Evolutionary conservation across 78 protist species (phyloP).

Genomic region (Polysphondylium violaceum): DNA sequence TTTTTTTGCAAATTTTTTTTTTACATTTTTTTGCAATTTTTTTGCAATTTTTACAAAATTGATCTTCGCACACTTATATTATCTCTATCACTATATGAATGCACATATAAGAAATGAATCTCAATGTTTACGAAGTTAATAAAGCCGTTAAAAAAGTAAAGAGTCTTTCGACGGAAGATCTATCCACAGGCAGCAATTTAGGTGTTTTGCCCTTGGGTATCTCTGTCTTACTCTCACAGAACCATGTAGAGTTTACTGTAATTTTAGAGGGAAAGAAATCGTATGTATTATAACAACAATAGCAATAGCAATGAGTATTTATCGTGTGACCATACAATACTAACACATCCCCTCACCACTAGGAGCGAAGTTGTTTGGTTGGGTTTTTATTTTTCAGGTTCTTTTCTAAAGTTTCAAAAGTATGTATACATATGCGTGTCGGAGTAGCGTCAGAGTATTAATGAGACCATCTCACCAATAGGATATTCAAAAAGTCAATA

Average conservation of each 20-base stretch:
- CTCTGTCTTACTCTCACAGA: conserved; percentile 33
- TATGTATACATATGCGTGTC: not conserved
- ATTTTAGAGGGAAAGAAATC: conserved; percentile 49
- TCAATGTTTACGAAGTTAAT: conserved; percentile 60
- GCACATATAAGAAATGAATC: conserved; percentile 24
- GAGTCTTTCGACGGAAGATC: conserved; percentile 32
- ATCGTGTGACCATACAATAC: not conserved
- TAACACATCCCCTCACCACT: not conserved
- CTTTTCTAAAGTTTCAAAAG: conserved; percentile 75
- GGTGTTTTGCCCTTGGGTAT: conserved; percentile 73
- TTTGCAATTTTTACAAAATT: too few species aligned
- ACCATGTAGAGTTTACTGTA: conserved; percentile 65
- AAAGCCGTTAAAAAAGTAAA: conserved; percentile 67
- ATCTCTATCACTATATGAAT: too few species aligned
- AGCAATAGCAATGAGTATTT: not conserved
- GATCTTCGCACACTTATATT: too few species aligned
- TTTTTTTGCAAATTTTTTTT: not conserved
- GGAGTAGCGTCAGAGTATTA: not conserved
- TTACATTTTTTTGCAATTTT: not conserved
- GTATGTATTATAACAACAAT: not conserved
- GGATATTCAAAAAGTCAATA: conserved; percentile 52
- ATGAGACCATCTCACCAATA: not conserved
- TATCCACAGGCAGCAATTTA: conserved; percentile 15
- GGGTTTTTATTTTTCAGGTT: conserved; percentile 45
- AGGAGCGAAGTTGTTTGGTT: conserved; percentile 48